Evolutionary conservation across 2,329 filamentous ascomycete species (phyloP), one percentile per base, ranked within the genome.

Genomic region (Fusarium nanum): DNA sequence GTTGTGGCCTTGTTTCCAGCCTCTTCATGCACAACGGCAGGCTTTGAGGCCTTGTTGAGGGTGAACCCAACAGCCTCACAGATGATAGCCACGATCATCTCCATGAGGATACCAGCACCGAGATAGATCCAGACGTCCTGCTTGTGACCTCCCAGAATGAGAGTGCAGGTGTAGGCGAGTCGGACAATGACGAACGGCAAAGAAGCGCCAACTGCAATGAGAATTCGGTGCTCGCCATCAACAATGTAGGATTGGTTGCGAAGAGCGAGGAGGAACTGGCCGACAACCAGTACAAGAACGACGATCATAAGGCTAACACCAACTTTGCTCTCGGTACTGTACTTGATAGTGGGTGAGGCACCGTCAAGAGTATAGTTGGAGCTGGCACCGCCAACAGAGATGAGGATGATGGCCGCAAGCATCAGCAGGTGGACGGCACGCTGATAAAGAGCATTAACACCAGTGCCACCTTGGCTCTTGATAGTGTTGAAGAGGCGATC

Each of bases 221-320:
- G 78, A 42, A 89, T 83, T 18, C 85, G 83, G 65, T 85, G 84
- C 75, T 89, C 87, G n/a, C 87, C 81, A 64, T 87, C 75, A 40
- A 81, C 81, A 22, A 82, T 70, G 42, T 73, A 76, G 57, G 78
- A 76, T 40, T 80, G 80, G 70, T 81, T 82, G 37, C 81, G 75
- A 20, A 82, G 58, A 23, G 77, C 77, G n/a, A 86, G 56, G 27
- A 83, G 45, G 7, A 79, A 75, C 65, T 82, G 63, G 60, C 84
- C 76, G 67, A 84, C 74, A 10, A 81, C 71, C 53, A 85, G 74
- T 42, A 81, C 83, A 13, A 81, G 58, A 25, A 84, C 74, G 60
- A 82, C 68, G 22, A 80, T 71, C 70, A 80, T 71, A 44, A 81
- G 66, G 14, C 59, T 70, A 16, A 64, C 64, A 18, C 78, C 78